Conservation (phyloP, 2,329 filamentous ascomycete genomes). For the Aspergillus caelatus region DNA sequence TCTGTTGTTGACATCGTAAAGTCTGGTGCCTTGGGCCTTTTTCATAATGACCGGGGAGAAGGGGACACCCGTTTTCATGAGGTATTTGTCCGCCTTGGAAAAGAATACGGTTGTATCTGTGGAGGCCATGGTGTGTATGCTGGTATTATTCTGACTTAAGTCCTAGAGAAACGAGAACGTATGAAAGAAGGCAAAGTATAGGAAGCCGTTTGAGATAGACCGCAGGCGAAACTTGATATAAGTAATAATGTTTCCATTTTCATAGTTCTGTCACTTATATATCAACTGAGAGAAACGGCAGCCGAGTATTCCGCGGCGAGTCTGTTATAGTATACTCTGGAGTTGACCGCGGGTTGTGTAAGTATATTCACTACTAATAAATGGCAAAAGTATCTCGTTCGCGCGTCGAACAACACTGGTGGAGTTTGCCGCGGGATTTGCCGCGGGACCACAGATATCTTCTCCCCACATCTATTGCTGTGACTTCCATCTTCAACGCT, state of each 20-base stretch:
- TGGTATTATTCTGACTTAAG: not conserved
- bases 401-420: not conserved
- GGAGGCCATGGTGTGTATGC: conserved; percentile 10
- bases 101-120: conserved; percentile 31
- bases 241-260: not conserved
- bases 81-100: conserved; percentile 42
- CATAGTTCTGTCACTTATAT: not conserved
- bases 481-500: not conserved
- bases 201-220: not conserved
- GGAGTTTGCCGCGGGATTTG: not conserved
- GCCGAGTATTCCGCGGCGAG: not conserved
- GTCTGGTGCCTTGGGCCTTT: conserved; percentile 48
- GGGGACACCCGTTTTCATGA: conserved; percentile 48
- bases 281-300: not conserved
- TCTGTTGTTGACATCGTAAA: conserved; percentile 49
- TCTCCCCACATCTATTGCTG: not conserved
- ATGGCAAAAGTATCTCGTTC: too few relatives aligned
- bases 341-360: not conserved
- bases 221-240: not conserved
- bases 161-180: not conserved
- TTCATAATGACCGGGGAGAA: conserved; percentile 47
- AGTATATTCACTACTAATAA: not conserved
- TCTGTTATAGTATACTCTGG: not conserved
- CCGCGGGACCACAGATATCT: not conserved
- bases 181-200: not conserved